Evolutionary conservation across 495 filamentous ascomycete genomes (phyloP), one percentile per base, ranked within the genome.

Genomic region (Hypoxylon fragiforme): DNA sequence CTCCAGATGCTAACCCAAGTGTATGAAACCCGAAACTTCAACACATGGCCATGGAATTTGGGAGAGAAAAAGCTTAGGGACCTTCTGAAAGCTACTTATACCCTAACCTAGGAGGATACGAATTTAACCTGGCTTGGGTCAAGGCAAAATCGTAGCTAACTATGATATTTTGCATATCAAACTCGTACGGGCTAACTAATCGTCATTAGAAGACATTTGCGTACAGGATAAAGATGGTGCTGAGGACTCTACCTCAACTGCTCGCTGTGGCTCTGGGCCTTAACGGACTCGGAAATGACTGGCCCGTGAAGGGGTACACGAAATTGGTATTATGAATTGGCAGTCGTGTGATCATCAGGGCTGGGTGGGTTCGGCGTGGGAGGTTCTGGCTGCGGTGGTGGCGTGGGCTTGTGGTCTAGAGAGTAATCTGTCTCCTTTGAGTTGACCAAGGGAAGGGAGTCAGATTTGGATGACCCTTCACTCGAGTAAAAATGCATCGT

Each of bases 331-430:
- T 30, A 63, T 18, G 43, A 40, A 32, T 57, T 39, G 16, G 34
- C 14, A n/a, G 22, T 20, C 1, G 46, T 37, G 39, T 40, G 44
- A 40, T 50, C 41, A 54, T 58, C 50, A 26, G 60, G 60, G 18
- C 16, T 36, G 4, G 60, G 60, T 26, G 60, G 60, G 16, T 58
- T 63, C 34, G 60, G 60, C 1, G 60, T 63, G 4, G 60, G 60
- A 14, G 60, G 60, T 28, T 58, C 54, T 24, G 60, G 60, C 31
- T 28, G 54, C 18, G 60, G 60, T 39, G 60, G 60, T 12, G 60
- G 60, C 16, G 49, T n/a, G 20, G 60, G 60, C 21, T 63, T 63
- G 22, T 59, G 54, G n/a, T 36, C 48, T 21, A 43, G 31, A 44
- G 3, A 44, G 36, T 39, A 19, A 28, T 13, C 34, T 30, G 24